Evolutionary conservation across 768 basidiomycete genomes (phyloP), one percentile per base, ranked within the genome.

Genomic region (Suillus luteus): DNA sequence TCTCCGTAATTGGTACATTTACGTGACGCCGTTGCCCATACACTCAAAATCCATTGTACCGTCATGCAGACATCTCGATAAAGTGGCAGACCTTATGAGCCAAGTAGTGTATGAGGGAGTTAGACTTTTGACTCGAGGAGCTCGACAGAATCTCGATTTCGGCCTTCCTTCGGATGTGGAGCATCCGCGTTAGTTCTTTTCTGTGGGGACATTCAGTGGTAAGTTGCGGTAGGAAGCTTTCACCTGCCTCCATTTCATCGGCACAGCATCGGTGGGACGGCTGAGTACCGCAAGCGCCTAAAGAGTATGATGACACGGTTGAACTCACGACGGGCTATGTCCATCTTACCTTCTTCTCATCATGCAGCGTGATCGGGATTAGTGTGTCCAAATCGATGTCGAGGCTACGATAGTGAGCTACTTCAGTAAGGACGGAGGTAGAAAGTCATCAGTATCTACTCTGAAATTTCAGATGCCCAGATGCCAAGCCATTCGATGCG

Each of bases 401-500:
- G 44, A 90, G 77, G 38, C 91, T 94, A 68, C 11, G 33, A 62
- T 24, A 62, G 43, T 62, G 43, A 57, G 49, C 40, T 14, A 15
- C 22, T 11, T 62, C 5, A 61, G 54, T 44, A 33, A 31, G 1
- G 15, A 19, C 10, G 6, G 6, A 0, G 58, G 40, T 44, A 62
- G 54, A 35, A 15, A 44, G 27, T 38, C 22, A 52, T 17, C 37
- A 19, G 31, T 4, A 55, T 65, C 80, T 74, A 93, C 95, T 75
- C 73, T 43, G 81, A 68, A 57, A 95, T 76, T 63, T 96, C 94
- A 59, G 83, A 87, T 14, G 83, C 74, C 73, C 82, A 86, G 19
- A 98, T 76, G 2, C 96, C 96, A 3, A 95, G 73, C 91, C 95
- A 98, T 66, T 84, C 76, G 33, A 96, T 73, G 15, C 93, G 83